Evolutionary conservation across 2,329 filamentous ascomycete genomes (phyloP), one percentile per base, ranked within the genome.

Genomic region (Pestalotiopsis sp.): DNA sequence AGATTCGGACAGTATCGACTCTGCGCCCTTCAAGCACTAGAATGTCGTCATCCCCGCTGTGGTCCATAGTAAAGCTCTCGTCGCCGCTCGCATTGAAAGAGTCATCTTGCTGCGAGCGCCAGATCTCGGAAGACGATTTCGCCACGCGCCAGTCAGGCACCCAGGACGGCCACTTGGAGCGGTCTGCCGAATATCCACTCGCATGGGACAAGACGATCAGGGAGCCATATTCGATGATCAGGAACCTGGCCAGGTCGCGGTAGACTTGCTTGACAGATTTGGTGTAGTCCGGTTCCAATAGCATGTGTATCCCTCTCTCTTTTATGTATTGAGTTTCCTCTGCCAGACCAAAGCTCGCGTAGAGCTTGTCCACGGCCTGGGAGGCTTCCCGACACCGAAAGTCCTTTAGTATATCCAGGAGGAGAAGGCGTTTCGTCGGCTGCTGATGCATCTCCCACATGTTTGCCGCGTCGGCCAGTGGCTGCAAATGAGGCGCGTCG

Each of bases 81-180:
- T 31, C 57, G 5, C 27, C 27, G 17, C 27, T 17, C 23, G 57
- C 57, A 4, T 27, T 14, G 9, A 25, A 59, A 4, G 12, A 14
- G 3, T 27, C 23, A 11, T 59, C 9, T 14, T 14, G 23, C 3
- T 13, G 57, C 57, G n/a, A 71, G 63, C 27, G 67, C 39, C 66
- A 70, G 20, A 73, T 67, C 20, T 73, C 70, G 1, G 67, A 66
- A 2, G 69, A 73, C 38, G 38, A 58, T 58, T 73, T 74, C 4
- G 27, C 13, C 14, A 41, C 14, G 27, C 58, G 41, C 71, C 69
- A 71, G 27, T 72, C 65, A 1, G 69, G 68, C 4, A 71, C 66
- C 69, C 69, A 72, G 1, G 71, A 72, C 5, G 69, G 71, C 41
- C 67, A 70, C 12, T 59, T 27, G 9, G 52, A 23, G 6, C 45